Evolutionary conservation across 257 asterid species (phyloP).

Genomic region (Asclepias syriaca): DNA sequence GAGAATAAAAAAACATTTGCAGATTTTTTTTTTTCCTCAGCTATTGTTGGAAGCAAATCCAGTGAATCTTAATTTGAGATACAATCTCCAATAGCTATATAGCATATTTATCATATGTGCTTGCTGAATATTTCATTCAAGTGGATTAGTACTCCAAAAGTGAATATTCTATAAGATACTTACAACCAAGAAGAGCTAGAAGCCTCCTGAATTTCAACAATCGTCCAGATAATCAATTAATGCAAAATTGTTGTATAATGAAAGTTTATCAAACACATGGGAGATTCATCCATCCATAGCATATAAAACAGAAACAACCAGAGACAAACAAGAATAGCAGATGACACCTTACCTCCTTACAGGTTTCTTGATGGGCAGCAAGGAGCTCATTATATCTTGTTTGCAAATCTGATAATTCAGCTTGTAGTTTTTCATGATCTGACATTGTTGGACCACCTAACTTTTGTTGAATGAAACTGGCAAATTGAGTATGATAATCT

Average conservation of each 20-base stretch:
- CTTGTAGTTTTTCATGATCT: constrained; percentile 79
- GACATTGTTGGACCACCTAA: constrained; percentile 80
- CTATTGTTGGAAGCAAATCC: neutral
- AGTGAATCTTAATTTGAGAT: neutral
- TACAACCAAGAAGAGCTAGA: neutral
- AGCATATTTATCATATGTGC: neutral
- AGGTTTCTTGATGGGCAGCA: constrained; percentile 62
- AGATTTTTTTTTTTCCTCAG: neutral
- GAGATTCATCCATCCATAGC: neutral
- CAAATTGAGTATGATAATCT: constrained; percentile 9
- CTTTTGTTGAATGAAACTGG: constrained; percentile 85
- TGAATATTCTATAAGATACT: neutral
- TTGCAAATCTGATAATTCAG: constrained; percentile 65
- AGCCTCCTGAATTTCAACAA: neutral
- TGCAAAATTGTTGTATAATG: neutral
- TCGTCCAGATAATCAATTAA: neutral
- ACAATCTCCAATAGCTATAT: neutral
- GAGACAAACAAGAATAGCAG: neutral
- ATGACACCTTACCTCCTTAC: constrained; percentile 51
- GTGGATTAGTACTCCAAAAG: neutral
- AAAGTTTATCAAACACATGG: neutral
- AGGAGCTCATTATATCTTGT: constrained; percentile 52
- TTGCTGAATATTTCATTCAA: neutral
- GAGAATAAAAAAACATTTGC: neutral
- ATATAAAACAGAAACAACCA: neutral